Conservation (phyloP, 768 basidiomycete genomes). For the Artomyces pyxidatus region DNA sequence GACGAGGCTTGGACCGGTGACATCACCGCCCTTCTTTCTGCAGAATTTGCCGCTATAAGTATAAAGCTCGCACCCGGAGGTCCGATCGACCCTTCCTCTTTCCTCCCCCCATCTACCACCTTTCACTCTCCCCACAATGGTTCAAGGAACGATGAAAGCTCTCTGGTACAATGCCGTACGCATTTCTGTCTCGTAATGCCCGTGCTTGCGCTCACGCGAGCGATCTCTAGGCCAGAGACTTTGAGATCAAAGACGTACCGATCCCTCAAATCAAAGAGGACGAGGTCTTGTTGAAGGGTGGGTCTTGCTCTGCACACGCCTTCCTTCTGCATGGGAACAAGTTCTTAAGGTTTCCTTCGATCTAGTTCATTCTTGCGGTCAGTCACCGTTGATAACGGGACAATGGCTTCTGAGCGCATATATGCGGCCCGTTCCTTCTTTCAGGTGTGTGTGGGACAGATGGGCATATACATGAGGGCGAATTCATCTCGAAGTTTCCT, state of each 20-base stretch:
- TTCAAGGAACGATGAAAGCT: conserved; percentile 64
- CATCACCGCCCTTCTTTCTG: neutral
- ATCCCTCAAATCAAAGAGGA: conserved; percentile 58
- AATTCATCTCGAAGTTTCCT: conserved; percentile 66
- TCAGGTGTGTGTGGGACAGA: conserved; percentile 65
- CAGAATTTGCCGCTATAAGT: neutral
- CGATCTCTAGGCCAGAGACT: conserved; percentile 54
- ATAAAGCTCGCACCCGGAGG: neutral
- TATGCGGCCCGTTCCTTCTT: conserved; percentile 2
- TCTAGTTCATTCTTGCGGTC: conserved; percentile 23
- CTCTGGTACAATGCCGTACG: conserved; percentile 62
- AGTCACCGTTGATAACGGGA: neutral
- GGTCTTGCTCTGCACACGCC: neutral
- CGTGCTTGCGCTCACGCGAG: too few relatives aligned
- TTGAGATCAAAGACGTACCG: conserved; percentile 59
- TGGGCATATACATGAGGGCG: conserved; percentile 52
- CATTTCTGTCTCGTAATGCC: neutral
- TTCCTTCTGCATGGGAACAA: neutral
- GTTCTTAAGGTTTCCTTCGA: neutral
- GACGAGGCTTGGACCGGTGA: neutral
- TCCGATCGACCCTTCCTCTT: neutral
- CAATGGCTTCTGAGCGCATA: neutral
- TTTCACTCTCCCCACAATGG: conserved; percentile 32
- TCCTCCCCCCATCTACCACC: neutral
- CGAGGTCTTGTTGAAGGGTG: conserved; percentile 72